Conservation (phyloP, 495 filamentous ascomycete genomes). For the Hypoxylon lienhwacheense region DNA sequence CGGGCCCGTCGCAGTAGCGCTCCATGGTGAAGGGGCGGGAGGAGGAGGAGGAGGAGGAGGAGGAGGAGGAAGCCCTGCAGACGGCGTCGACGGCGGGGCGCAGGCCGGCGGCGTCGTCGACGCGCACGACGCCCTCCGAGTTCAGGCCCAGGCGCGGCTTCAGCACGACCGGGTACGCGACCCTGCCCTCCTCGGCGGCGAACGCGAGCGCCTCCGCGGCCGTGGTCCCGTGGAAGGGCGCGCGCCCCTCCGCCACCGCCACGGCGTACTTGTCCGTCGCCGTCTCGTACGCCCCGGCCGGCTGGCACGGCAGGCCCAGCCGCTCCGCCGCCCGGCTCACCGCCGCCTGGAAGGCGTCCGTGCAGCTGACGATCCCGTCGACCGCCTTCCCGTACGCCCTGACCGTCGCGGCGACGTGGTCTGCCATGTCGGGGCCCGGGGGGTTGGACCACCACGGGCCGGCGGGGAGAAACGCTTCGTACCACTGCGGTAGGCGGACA, state of each 20-base stretch:
- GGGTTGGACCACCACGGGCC: slow-evolving; percentile 34
- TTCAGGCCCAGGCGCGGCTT: slow-evolving; percentile 50
- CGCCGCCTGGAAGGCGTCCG: slow-evolving; percentile 45
- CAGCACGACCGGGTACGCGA: slow-evolving; percentile 48
- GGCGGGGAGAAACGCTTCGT: slow-evolving; percentile 37
- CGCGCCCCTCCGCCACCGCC: slow-evolving; percentile 41
- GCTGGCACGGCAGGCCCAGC: slow-evolving; percentile 40
- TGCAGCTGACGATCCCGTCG: slow-evolving; percentile 45
- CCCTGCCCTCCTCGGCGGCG: slow-evolving; percentile 2
- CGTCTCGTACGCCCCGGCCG: slow-evolving; percentile 42
- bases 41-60: no score
- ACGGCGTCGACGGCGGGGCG: slow-evolving; percentile 35
- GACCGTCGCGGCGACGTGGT: slow-evolving; percentile 41
- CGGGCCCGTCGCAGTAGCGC: slow-evolving; percentile 45
- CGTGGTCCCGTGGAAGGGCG: slow-evolving; percentile 24
- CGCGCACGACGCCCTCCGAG: slow-evolving; percentile 49
- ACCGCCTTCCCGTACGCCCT: slow-evolving; percentile 39
- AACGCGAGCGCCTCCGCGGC: slow-evolving; percentile 23
- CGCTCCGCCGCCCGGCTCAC: slow-evolving; percentile 40
- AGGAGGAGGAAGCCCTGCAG: slow-evolving; percentile 25
- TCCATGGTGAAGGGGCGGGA: slow-evolving; percentile 33
- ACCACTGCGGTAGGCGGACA: no score
- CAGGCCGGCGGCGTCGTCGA: slow-evolving; percentile 38
- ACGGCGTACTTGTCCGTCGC: slow-evolving; percentile 50
- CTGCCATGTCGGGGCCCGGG: slow-evolving; percentile 38